Evolutionary conservation across 2,329 filamentous ascomycete species (phyloP).

Genomic region (Coniochaeta hoffmannii): DNA sequence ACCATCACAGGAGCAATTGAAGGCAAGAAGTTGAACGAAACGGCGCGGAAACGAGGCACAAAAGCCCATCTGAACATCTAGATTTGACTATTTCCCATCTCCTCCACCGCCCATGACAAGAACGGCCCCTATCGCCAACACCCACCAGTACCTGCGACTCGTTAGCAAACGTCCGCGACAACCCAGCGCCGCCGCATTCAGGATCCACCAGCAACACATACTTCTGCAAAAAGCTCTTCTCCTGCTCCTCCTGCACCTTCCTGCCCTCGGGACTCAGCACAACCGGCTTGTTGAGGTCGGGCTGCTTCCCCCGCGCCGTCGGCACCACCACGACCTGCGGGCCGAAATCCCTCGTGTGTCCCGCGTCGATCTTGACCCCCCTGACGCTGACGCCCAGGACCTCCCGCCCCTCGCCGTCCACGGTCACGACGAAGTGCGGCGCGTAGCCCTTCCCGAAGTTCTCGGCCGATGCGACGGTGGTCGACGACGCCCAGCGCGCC

Average conservation of each 20-base stretch:
- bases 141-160: slow-evolving; percentile 56
- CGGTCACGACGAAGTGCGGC: slow-evolving; percentile 46
- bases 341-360: slow-evolving; percentile 57
- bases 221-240: slow-evolving; percentile 63
- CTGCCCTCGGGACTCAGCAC: slow-evolving; percentile 54
- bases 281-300: slow-evolving; percentile 56
- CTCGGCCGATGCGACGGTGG: slow-evolving; percentile 45
- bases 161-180: slow-evolving; percentile 24
- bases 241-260: slow-evolving; percentile 41
- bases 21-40: not conserved
- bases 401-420: slow-evolving; percentile 27
- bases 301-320: slow-evolving; percentile 42
- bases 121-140: slow-evolving; percentile 45
- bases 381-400: slow-evolving; percentile 41
- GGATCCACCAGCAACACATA: slow-evolving; percentile 23
- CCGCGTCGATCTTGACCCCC: slow-evolving; percentile 55
- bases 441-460: slow-evolving; percentile 57
- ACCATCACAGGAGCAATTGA: not conserved
- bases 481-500: slow-evolving; percentile 43
- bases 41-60: not conserved
- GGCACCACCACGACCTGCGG: slow-evolving; percentile 47
- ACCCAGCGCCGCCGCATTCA: not conserved
- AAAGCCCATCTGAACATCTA: slow-evolving; percentile 2
- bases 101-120: slow-evolving; percentile 46
- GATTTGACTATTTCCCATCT: slow-evolving; percentile 36